Evolutionary conservation across 495 filamentous ascomycete species (phyloP), one percentile per base, ranked within the genome.

Genomic region (Penicillium lividum): DNA sequence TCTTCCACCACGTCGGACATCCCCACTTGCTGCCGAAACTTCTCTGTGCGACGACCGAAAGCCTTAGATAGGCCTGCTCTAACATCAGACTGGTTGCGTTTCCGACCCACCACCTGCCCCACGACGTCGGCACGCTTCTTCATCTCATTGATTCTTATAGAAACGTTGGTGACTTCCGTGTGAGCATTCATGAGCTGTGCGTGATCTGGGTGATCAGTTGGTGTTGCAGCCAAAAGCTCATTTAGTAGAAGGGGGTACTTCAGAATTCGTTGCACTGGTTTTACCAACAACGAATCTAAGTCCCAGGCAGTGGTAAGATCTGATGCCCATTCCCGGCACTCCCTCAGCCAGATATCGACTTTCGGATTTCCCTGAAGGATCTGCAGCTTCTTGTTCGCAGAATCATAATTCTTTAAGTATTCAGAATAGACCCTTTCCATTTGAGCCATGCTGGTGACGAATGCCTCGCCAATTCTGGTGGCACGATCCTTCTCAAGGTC

Each of bases 241-340:
- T 80, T 80, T 38, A 99, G 79, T 28, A 99, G 78, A 10, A 97
- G 84, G 1, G 92, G 92, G 64, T 97, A 99, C 62, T 96, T 97
- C 30, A 91, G 80, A 31, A 98, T 84, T 34, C 94, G 83, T 74
- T 99, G 94, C 62, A 93, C 88, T 8, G 94, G 94, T 72, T 99
- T 99, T 57, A 99, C 91, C 13, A 99, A 81, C 34, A 99, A 77
- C 5, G 94, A 92, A 69, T 96, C 92, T 50, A 99, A 74, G 67
- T 95, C 87, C 95, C 95, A 98, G 4, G 95, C 93, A 7, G 80
- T 81, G 0, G 94, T 99, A 28, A 99, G 78, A 67, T 97, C 95
- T 53, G 88, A 85, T 0, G 92, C 93, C 66, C 88, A 90, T 38
- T 89, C 82, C 60, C 89, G 89, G 68, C 94, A 99, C 70, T 97